Evolutionary conservation across 768 basidiomycete species (phyloP), one percentile per base, ranked within the genome.

Genomic region (Hygrocybe punicea): DNA sequence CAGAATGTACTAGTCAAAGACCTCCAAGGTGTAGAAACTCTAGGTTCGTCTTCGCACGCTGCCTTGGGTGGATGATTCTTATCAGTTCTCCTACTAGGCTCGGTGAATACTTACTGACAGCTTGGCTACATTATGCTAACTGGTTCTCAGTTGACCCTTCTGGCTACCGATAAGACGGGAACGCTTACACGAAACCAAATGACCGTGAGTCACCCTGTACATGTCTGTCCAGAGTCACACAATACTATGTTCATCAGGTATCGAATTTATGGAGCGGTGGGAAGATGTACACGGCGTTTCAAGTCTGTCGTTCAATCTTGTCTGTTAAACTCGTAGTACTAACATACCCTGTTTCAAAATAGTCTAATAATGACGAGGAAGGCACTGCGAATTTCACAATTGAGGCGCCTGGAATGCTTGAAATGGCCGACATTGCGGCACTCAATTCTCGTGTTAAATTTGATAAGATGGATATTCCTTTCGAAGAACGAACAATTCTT

Each of bases 1-100:
- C 83, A 84, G 67, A 85, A 86, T 58, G 85, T 87, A 5, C 73
- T 87, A n/a, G 85, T 86, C 16, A 87, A 87, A 61, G 84, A 86
- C 62, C 66, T 87, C n/a, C 85, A 86, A 65, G 85, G 85, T 40
- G 85, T 87, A 0, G 85, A 87, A 65, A 86, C 85, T 2, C 73
- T 87, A 16, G 85, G 84, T 78, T 62, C 80, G 87, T 71, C 36
- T 11, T 86, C 33, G 40, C n/a, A 40, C 44, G 34, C 19, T 29
- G 10, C 11, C 23, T 19, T 23, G 10, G 4, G 8, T 14, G 16
- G 33, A 17, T 55, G 13, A 19, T 11, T 19, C 46, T 44, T 23
- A 17, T 24, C 25, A 19, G 84, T 62, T 81, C 82, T 66, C 84
- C 81, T 11, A 33, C 3, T 50, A 77, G 77, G 77, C 51, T 78